Evolutionary conservation across 2,329 filamentous ascomycete species (phyloP).

Genomic region (Orbilia blumenaviensis): DNA sequence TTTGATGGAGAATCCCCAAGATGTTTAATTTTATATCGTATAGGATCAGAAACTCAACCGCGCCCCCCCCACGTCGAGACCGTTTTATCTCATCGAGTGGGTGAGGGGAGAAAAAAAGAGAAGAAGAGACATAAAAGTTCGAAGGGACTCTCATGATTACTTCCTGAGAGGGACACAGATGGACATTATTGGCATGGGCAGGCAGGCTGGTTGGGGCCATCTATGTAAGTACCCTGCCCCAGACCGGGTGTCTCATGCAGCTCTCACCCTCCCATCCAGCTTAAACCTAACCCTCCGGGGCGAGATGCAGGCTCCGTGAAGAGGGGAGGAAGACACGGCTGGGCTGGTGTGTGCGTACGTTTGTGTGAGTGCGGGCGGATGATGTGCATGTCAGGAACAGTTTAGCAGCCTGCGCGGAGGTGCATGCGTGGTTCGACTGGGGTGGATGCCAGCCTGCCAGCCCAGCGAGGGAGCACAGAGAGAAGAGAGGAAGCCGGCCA

Average conservation of each 20-base stretch:
- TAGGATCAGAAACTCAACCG: constrained; percentile 4
- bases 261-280: too few relatives aligned
- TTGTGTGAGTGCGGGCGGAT: background rate
- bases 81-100: constrained; percentile 27
- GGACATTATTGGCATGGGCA: constrained; percentile 29
- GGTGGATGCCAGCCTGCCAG: too few relatives aligned
- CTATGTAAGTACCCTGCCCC: constrained; percentile 27
- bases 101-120: background rate
- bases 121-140: too few relatives aligned
- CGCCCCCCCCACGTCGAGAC: background rate
- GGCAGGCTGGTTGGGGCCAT: background rate
- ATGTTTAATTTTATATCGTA: constrained; percentile 6
- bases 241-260: constrained; percentile 36
- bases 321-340: constrained; percentile 24
- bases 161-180: constrained; percentile 41
- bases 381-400: constrained; percentile 21
- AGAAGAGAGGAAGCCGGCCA: background rate
- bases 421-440: constrained; percentile 8
- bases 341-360: background rate
- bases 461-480: too few relatives aligned
- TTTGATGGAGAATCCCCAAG: constrained; percentile 1
- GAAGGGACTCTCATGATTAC: constrained; percentile 33
- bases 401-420: constrained; percentile 19
- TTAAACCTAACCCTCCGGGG: constrained; percentile 38
- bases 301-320: constrained; percentile 48